These are phyloP conservation scores for Rusavskia elegans DNA, from an alignment of 495 filamentous ascomycete genomes.

Conservation along the genomic window DNA sequence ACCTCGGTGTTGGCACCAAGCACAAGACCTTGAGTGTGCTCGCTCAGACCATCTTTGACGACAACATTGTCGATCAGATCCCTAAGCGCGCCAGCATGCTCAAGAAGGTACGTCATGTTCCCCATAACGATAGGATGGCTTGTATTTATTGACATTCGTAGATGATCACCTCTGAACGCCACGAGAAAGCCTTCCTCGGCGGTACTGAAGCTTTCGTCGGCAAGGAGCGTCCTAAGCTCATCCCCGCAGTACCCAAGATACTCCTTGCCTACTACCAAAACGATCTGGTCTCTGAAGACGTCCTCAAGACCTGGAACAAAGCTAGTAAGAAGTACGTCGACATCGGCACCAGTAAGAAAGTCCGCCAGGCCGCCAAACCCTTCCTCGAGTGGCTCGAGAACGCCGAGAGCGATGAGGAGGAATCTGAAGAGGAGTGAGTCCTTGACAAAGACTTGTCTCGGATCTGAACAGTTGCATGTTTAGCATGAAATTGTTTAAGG, in stretches of 20 bases:
- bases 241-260: conserved; percentile 66
- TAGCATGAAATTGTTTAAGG: neutral
- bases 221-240: conserved; percentile 63
- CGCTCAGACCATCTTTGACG: conserved; percentile 84
- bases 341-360: conserved; percentile 74
- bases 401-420: conserved; percentile 72
- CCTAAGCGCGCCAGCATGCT: conserved; percentile 65
- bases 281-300: conserved; percentile 74
- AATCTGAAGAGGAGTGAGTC: conserved; percentile 30
- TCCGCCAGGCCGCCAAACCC: conserved; percentile 82
- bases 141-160: conserved; percentile 22
- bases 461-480: neutral
- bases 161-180: conserved; percentile 77
- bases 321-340: conserved; percentile 98
- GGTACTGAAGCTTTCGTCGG: conserved; percentile 87
- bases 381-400: conserved; percentile 90
- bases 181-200: conserved; percentile 95
- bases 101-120: conserved; percentile 48
- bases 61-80: conserved; percentile 77
- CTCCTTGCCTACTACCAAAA: conserved; percentile 75
- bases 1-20: conserved; percentile 88
- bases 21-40: conserved; percentile 86
- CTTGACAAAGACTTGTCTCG: neutral
- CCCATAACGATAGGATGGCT: neutral
- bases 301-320: conserved; percentile 79